A percentile compares a stretch with the other conserved stretches of the same genome.
Evolutionary conservation across 1,284 basidiomycete species (phyloP).

Genomic region (Athelia sp.): DNA sequence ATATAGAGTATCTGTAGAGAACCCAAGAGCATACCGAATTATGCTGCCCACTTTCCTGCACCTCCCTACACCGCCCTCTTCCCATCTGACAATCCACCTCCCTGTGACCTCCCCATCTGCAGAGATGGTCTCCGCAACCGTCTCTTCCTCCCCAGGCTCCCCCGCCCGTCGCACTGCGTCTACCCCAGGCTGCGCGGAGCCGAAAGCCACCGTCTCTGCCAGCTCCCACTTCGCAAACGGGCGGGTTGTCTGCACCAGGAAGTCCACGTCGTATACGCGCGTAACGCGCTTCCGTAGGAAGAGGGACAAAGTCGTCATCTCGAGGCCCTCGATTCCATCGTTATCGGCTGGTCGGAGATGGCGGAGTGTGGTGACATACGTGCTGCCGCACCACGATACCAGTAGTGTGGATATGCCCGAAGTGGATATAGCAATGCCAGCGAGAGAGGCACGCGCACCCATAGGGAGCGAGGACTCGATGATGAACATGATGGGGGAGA

Average conservation of each 20-base stretch:
- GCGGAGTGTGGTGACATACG: conserved; percentile 46
- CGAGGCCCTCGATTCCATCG: conserved; percentile 47
- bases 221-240: conserved; percentile 83
- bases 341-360: conserved; percentile 34
- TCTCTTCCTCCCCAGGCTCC: conserved; percentile 59
- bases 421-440: conserved; percentile 65
- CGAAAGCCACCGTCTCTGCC: conserved; percentile 47
- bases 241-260: conserved; percentile 64
- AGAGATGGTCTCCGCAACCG: conserved; percentile 70
- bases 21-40: conserved; percentile 49
- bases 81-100: conserved; percentile 76
- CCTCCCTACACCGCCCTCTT: conserved; percentile 51
- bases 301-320: conserved; percentile 68
- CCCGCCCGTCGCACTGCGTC: conserved; percentile 19
- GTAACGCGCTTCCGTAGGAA: conserved; percentile 49
- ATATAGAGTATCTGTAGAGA: neutral
- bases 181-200: conserved; percentile 27
- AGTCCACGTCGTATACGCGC: conserved; percentile 71
- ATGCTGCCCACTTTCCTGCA: conserved; percentile 59
- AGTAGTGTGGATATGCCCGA: conserved; percentile 70
- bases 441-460: conserved; percentile 66
- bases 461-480: conserved; percentile 73
- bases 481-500: conserved; percentile 78
- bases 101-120: conserved; percentile 62
- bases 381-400: conserved; percentile 65